Percentiles rank a stretch among this genome's conserved stretches.
phyloP scores from a whole-genome alignment of 1,284 basidiomycete genomes.

The Fomitopsis schrenkii region DNA sequence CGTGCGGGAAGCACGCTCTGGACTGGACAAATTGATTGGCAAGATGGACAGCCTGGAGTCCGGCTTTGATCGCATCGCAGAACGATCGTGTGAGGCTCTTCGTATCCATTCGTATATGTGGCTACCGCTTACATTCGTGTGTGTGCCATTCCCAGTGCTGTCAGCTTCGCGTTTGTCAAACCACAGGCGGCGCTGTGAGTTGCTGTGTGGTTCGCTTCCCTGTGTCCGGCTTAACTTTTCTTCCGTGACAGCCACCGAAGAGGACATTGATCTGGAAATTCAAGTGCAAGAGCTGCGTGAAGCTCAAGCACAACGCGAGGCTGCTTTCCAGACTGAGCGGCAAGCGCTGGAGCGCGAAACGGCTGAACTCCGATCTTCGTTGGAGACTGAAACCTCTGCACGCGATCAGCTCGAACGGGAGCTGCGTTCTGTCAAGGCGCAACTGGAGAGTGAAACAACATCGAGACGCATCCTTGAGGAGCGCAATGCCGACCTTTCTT shows the following conservation, averaged over 20 bases:
- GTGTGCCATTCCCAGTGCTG: conserved; percentile 43
- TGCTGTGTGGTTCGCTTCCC: neutral
- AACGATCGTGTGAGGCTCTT: conserved; percentile 60
- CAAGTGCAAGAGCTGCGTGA: conserved; percentile 56
- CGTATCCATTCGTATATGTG: conserved; percentile 12
- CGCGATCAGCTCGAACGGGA: conserved; percentile 56
- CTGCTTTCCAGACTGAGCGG: conserved; percentile 50
- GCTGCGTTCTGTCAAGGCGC: conserved; percentile 56
- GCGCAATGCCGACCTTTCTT: conserved; percentile 58
- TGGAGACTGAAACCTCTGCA: conserved; percentile 36
- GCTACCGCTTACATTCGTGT: neutral
- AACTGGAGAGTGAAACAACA: conserved; percentile 57
- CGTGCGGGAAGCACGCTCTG: conserved; percentile 55
- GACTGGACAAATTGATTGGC: conserved; percentile 62
- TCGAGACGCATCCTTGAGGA: conserved; percentile 61
- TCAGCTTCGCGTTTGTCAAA: conserved; percentile 65
- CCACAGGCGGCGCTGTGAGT: conserved; percentile 66
- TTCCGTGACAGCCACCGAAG: conserved; percentile 50
- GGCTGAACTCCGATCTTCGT: conserved; percentile 40
- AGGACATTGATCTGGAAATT: conserved; percentile 64
- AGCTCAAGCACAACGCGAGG: conserved; percentile 49
- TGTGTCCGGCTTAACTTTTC: neutral
- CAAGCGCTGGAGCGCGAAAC: conserved; percentile 50
- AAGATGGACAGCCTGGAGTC: conserved; percentile 76
- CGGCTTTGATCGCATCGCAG: conserved; percentile 78